These are phyloP conservation scores for Naganishia sp. DNA, from an alignment of 1,284 basidiomycete genomes.

Conservation along the genomic window DNA sequence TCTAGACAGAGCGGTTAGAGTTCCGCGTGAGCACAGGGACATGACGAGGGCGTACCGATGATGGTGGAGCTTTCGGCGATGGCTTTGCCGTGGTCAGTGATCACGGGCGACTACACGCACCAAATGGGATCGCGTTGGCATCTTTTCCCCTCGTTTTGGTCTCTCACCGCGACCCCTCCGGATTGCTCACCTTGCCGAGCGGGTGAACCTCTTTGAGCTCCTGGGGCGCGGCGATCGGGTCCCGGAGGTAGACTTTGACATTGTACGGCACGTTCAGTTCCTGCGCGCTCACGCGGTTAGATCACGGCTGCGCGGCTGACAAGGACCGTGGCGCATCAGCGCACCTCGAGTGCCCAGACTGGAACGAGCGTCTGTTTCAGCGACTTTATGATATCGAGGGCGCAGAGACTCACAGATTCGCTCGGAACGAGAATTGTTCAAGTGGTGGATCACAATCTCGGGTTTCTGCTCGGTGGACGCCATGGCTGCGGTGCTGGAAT, in stretches of 20 bases:
- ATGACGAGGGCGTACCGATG: constrained; percentile 10
- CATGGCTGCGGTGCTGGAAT: not conserved
- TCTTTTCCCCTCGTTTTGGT: too few relatives aligned
- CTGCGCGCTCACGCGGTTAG: not conserved
- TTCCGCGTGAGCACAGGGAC: not conserved
- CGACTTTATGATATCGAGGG: not conserved
- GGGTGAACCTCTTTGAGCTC: constrained; percentile 34
- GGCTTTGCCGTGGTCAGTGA: constrained; percentile 29
- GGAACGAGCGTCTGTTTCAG: not conserved
- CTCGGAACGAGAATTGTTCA: constrained; percentile 32
- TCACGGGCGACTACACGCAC: constrained; percentile 33
- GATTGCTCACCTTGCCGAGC: constrained; percentile 34
- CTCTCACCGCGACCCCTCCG: too few relatives aligned
- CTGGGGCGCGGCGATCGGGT: constrained; percentile 24
- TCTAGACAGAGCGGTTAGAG: not conserved
- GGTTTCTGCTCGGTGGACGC: constrained; percentile 8
- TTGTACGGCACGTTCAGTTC: constrained; percentile 31
- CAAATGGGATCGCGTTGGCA: too few relatives aligned
- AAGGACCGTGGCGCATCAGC: too few relatives aligned
- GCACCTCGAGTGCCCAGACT: constrained; percentile 34
- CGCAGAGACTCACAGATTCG: constrained; percentile 30
- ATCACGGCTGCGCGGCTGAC: too few relatives aligned
- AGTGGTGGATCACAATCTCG: constrained; percentile 29
- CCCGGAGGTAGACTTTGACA: constrained; percentile 32
- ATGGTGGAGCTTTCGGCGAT: constrained; percentile 32